phyloP scores from a whole-genome alignment of 2,329 filamentous ascomycete species.

The Colletotrichum abscissum region DNA sequence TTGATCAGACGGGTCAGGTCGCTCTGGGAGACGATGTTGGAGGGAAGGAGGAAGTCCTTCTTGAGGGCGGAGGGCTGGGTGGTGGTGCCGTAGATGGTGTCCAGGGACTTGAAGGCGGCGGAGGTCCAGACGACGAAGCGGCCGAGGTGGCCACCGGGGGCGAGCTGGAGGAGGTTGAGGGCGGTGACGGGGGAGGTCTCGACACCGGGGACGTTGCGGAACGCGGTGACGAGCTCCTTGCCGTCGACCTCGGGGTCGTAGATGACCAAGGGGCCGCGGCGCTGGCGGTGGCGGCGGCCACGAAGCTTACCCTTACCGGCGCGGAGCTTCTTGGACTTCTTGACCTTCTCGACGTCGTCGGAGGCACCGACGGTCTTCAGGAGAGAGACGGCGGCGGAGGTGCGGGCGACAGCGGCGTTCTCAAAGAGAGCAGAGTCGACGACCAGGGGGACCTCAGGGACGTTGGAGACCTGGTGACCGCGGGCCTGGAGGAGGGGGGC shows the following conservation, averaged over 20 bases:
- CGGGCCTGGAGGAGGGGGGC: slow-evolving; percentile 95
- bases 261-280: slow-evolving; percentile 96
- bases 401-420: slow-evolving; percentile 84
- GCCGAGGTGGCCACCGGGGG: slow-evolving; percentile 97
- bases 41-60: slow-evolving; percentile 98
- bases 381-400: slow-evolving; percentile 85
- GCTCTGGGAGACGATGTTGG: slow-evolving; percentile 91
- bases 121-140: slow-evolving; percentile 99
- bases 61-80: slow-evolving; percentile 91
- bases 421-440: slow-evolving; percentile 92
- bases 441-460: slow-evolving; percentile 97
- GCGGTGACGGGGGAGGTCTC: slow-evolving; percentile 95
- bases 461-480: slow-evolving; percentile 91
- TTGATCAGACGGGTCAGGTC: slow-evolving; percentile 99
- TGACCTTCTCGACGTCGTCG: slow-evolving; percentile 93
- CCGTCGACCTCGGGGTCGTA: slow-evolving; percentile 97
- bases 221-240: slow-evolving; percentile 91
- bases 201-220: slow-evolving; percentile 99
- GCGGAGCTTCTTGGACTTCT: slow-evolving; percentile 94
- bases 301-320: slow-evolving; percentile 99
- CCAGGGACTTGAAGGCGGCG: slow-evolving; percentile 93
- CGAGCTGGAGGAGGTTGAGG: slow-evolving; percentile 98
- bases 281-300: slow-evolving; percentile 95
- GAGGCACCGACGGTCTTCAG: slow-evolving; percentile 92
- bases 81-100: slow-evolving; percentile 96